Conservation (phyloP, 768 basidiomycete species). For the Auricularia sp. region DNA sequence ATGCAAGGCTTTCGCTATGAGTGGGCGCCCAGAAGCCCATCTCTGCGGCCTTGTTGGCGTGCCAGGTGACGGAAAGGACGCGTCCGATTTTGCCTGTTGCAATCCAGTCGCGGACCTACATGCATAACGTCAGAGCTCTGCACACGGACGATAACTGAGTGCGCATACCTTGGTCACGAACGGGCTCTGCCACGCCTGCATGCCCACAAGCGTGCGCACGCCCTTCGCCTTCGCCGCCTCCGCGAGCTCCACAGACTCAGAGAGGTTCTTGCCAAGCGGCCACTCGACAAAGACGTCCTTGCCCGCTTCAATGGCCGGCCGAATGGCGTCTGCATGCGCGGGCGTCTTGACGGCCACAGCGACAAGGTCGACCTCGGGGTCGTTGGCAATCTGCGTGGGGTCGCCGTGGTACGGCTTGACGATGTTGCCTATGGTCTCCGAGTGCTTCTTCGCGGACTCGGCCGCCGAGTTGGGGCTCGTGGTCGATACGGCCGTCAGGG, state of each 20-base stretch:
- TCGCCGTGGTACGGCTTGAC: constrained; percentile 8
- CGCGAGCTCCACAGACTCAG: constrained; percentile 26
- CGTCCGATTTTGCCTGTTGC: neutral
- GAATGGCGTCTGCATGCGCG: constrained; percentile 19
- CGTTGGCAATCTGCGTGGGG: constrained; percentile 19
- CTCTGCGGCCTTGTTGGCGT: neutral
- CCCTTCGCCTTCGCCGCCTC: constrained; percentile 21
- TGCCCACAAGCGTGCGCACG: constrained; percentile 24
- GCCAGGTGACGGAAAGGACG: neutral
- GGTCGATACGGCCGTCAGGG: constrained; percentile 27
- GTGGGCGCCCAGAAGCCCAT: neutral
- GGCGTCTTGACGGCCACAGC: constrained; percentile 25
- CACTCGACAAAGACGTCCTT: constrained; percentile 33
- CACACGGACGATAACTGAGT: neutral
- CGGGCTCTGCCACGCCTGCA: constrained; percentile 23
- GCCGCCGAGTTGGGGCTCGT: constrained; percentile 20
- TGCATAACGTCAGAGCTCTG: neutral
- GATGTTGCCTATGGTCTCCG: constrained; percentile 10
- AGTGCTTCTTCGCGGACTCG: constrained; percentile 23
- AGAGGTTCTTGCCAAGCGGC: constrained; percentile 24
- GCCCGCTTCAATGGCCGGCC: constrained; percentile 26
- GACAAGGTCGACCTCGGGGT: constrained; percentile 29
- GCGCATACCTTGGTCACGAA: constrained; percentile 22
- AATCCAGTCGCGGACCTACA: neutral
- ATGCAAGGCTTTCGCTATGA: neutral